Percentiles rank a stretch among this genome's conserved stretches.
These are phyloP conservation scores for Globisporangium emineosum DNA, from an alignment of 352 stramenopile species.

Conservation along the genomic window DNA sequence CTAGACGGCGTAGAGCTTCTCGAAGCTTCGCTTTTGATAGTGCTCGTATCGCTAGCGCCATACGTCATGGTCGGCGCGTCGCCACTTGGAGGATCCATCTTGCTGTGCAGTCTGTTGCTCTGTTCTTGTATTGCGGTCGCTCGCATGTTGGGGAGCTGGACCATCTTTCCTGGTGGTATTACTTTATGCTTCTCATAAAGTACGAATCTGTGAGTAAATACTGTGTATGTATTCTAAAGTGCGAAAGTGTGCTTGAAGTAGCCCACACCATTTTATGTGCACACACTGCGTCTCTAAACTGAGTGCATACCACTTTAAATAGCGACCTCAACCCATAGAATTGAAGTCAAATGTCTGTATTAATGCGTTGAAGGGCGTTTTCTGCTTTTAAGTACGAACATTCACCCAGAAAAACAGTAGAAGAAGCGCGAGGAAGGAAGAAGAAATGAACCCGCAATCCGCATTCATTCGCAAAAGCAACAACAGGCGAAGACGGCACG, in stretches of 20 bases:
- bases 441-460: slow-evolving; percentile 2
- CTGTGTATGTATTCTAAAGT: too few species aligned
- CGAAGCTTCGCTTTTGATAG: slow-evolving; percentile 9
- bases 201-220: neutral
- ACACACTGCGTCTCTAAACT: neutral
- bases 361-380: neutral
- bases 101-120: neutral
- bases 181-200: slow-evolving; percentile 1
- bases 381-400: neutral
- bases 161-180: neutral
- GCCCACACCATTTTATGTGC: slow-evolving; percentile 10
- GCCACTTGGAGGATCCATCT: slow-evolving; percentile 9
- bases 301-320: neutral
- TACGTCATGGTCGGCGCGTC: neutral
- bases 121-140: neutral
- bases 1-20: neutral
- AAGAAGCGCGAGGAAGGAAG: neutral
- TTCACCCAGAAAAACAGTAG: neutral
- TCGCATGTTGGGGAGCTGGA: neutral
- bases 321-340: neutral
- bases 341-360: neutral
- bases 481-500: neutral
- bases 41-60: neutral
- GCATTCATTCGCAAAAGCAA: slow-evolving; percentile 1
- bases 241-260: slow-evolving; percentile 1